A percentile compares a stretch with the other conserved stretches of the same genome.
Evolutionary conservation across 78 protist species (phyloP).

Genomic region (Dictyostelium intermedium): DNA sequence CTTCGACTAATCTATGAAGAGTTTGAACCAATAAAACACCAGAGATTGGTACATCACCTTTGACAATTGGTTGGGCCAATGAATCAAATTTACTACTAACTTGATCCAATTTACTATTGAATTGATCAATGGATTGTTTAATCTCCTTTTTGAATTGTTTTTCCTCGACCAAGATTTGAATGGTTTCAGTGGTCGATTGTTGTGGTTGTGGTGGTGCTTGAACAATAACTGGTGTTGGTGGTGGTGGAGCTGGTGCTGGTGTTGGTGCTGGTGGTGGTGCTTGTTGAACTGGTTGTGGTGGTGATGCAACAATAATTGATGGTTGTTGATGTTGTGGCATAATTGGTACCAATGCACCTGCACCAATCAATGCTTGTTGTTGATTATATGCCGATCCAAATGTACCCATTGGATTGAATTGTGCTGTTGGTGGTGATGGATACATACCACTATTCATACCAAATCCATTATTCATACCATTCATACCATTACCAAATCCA

Average conservation of each 20-base stretch:
- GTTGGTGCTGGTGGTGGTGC: constrained; percentile 38
- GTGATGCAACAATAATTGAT: background rate
- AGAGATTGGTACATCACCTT: constrained; percentile 69
- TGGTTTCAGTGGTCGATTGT: constrained; percentile 48
- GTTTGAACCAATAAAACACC: constrained; percentile 68
- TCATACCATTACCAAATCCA: background rate
- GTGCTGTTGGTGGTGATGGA: background rate
- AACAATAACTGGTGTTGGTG: constrained; percentile 21
- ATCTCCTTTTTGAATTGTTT: constrained; percentile 49
- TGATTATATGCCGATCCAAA: constrained; percentile 45
- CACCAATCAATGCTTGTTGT: background rate
- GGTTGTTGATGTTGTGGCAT: constrained; percentile 22
- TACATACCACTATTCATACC: background rate
- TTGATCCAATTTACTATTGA: constrained; percentile 27
- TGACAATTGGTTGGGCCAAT: constrained; percentile 40
- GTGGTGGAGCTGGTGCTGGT: constrained; percentile 57
- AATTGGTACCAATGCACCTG: constrained; percentile 71
- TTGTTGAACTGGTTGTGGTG: constrained; percentile 1
- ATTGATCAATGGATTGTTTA: background rate
- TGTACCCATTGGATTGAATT: background rate
- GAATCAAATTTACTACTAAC: constrained; percentile 45
- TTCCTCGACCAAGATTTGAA: constrained; percentile 68
- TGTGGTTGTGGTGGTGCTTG: constrained; percentile 7
- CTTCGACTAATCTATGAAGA: constrained; percentile 54
- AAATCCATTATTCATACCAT: background rate